phyloP scores from a whole-genome alignment of 331 rosid species.

The Pyrus hybrid region DNA sequence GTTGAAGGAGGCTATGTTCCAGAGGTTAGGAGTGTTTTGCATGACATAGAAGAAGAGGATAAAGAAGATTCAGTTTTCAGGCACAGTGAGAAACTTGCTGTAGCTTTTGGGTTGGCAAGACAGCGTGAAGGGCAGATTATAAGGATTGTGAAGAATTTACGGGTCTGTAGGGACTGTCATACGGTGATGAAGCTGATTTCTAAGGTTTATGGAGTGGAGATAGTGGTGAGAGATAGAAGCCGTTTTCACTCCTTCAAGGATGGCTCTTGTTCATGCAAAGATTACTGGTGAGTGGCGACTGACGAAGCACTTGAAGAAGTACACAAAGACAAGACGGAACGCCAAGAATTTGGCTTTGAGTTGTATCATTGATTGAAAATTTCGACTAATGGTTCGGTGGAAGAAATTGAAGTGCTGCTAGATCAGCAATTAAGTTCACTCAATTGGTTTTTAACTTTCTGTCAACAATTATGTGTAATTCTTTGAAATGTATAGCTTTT shows the following conservation, averaged over 20 bases:
- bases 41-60: conserved; percentile 78
- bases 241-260: conserved; percentile 70
- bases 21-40: conserved; percentile 55
- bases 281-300: conserved; percentile 51
- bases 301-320: neutral
- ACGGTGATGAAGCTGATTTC: conserved; percentile 74
- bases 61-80: conserved; percentile 64
- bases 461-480: neutral
- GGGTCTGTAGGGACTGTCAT: conserved; percentile 80
- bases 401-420: neutral
- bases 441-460: neutral
- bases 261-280: conserved; percentile 74
- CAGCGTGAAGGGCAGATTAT: conserved; percentile 37
- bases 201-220: conserved; percentile 53
- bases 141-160: conserved; percentile 73
- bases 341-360: no score
- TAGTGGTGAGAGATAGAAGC: conserved; percentile 74
- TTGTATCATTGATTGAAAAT: no score
- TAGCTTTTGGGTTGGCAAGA: conserved; percentile 74
- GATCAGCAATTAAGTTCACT: neutral
- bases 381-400: no score
- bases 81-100: conserved; percentile 88
- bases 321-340: no score
- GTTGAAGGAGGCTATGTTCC: conserved; percentile 52
- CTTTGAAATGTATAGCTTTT: neutral